Evolutionary conservation across 345 rosid genomes (phyloP), one percentile per base, ranked within the genome.

Genomic region (Physaria fendleri): DNA sequence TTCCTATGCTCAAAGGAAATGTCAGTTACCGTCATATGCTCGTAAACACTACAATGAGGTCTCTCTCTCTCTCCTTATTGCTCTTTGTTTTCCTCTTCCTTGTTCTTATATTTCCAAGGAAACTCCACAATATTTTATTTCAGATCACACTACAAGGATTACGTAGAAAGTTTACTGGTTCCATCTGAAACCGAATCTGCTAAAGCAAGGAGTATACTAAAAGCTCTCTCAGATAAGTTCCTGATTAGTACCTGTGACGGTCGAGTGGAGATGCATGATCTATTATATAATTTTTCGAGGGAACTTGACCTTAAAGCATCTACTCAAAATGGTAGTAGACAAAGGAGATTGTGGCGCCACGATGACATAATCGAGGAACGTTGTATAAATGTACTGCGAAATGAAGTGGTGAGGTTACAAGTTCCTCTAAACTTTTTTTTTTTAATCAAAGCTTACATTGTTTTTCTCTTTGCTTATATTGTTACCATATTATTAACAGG

Each of bases 241-340:
- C 37, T 78, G 14, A 33, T 78, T n/a, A 3, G 45, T 24, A 3
- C 38, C 38, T 10, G 2, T 4, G 6, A 25, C 14, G 12, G 45
- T 9, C 45, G 17, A 12, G 9, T 29, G 52, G 13, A 54, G 6
- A 66, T 77, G 71, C 76, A 74, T 52, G 68, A 73, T 62, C 18
- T 63, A 41, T 38, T 70, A 1, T 58, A 62, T 17, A 69, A 27
- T 2, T 44, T 71, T 52, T 50, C 55, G 0, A 46, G 10, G 44
- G 35, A 61, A 1, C 56, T 62, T 22, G 59, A 5, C 0, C 39
- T 21, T 60, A 40, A 0, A 43, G 40, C 23, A 37, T 24, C 16
- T 11, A 12, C 46, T 55, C 24, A 38, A 41, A 25, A 8, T 57
- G 38, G 4, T 18, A 17, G 9, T 2, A n/a, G 5, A n/a, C 2